Evolutionary conservation across 2,329 filamentous ascomycete genomes (phyloP), one percentile per base, ranked within the genome.

Genomic region (Aspergillus floridensis): DNA sequence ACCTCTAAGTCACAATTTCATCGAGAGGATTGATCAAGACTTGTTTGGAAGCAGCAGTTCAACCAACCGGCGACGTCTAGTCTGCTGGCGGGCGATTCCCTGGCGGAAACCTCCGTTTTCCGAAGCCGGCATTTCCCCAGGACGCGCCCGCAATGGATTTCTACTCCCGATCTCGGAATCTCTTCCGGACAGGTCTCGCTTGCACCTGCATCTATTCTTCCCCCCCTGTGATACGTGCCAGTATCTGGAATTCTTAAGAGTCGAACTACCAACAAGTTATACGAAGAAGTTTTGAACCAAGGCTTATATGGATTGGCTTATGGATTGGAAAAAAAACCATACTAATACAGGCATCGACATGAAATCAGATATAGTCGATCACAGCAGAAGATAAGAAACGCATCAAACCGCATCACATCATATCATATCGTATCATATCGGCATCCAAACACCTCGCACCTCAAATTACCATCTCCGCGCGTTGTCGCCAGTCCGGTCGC

Each of bases 91-190:
- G 53, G 10, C 26, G 19, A 29, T 21, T 41, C 51, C 50, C 44
- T 41, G 11, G 49, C 58, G 53, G 58, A 49, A 57, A 57, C 41
- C 58, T 59, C 58, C 58, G 54, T 22, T 31, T 49, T 57, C 58
- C 53, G 58, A 53, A 44, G 53, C 22, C 38, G 22, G 48, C 16
- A 55, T 16, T 10, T 46, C 38, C 32, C 24, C 35, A n/a, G 53
- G 6, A 22, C 21, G 47, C 52, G 52, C 52, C 22, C 26, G 22
- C 16, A 55, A 22, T 48, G 41, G 53, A 48, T 22, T 47, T 6
- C 38, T 12, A 46, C 22, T 35, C 22, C 24, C 22, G 38, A 44
- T 14, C 46, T 57, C 54, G 54, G 54, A 57, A 57, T n/a, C 31
- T 19, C 31, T 41, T 32, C 54, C 47, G 38, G 38, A 44, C 14